Base-by-base conservation (phyloP, 306 rosid species). In the Adenanthera pavonina region DNA sequence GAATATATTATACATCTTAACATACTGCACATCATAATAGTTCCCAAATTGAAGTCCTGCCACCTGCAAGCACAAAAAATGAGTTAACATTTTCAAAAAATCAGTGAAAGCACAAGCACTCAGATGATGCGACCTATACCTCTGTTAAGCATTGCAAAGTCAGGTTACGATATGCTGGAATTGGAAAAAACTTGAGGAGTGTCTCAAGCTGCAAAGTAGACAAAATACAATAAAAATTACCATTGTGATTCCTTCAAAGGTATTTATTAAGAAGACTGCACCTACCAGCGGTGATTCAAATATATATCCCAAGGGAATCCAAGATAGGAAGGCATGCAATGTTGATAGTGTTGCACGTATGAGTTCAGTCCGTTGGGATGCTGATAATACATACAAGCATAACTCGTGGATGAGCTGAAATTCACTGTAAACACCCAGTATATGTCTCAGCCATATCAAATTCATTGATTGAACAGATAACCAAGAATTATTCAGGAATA, bases 301-400 rank as follows among this genome's bases (percentile, higher is more conserved):
- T 76, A 96, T 92, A 78, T 93, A 96, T 43, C 99, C 99, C 90
- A 96, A 83, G 59, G 99, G 99, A 89, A 96, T 96, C 99, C 99
- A 96, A 41, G 99, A 88, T 77, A 96, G 94, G 78, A 93, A 96
- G 70, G 98, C 98, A 89, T 96, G 99, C 84, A 96, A 84, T 44
- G 99, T 96, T 51, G 99, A 89, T 48, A 96, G 72, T 20, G 99
- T 96, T 33, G 97, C 97, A 1, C 99, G 92, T 65, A 96, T 88
- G 78, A 96, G 98, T 85, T 96, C 99, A 25, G 97, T 74, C 81
- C 97, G 89, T 83, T 93, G 99, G 72, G 99, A 96, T 12, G 92
- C 98, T 30, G 99, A 96, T 69, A 96, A 85, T 38, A 96, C 99
- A 81, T 92, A 96, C 75, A 96, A 83, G 94, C 99, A 96, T 75